Percentiles rank a stretch among this genome's conserved stretches.
Evolutionary conservation across 2,329 filamentous ascomycete genomes (phyloP).

Genomic region (Botryotinia globosa): DNA sequence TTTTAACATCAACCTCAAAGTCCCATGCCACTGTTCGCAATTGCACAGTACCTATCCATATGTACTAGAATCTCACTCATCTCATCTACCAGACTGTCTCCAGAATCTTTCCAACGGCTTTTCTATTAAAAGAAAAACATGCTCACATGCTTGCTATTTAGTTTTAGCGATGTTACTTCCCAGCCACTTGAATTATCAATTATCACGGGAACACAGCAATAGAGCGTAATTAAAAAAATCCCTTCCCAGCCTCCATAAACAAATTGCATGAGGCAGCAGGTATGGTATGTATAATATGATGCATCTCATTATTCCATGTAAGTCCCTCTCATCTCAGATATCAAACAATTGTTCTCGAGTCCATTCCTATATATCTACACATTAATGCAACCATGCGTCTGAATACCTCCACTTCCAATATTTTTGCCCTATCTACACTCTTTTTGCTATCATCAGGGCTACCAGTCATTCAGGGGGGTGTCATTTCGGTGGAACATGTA

Average conservation of each 20-base stretch:
- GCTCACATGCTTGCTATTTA: background rate
- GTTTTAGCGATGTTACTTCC: conserved; percentile 17
- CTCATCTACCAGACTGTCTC: background rate
- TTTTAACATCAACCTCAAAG: background rate
- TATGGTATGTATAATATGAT: conserved; percentile 33
- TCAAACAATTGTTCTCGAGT: conserved; percentile 6
- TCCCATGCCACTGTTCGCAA: background rate
- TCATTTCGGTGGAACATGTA: conserved; percentile 21
- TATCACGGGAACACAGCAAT: conserved; percentile 23
- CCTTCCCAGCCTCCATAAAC: conserved; percentile 31
- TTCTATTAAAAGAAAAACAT: background rate
- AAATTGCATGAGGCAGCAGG: conserved; percentile 22
- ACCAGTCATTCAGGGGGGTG: conserved; percentile 28
- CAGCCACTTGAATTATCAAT: conserved; percentile 24
- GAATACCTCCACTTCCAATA: conserved; percentile 27
- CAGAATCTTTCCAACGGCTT: background rate
- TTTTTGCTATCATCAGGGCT: conserved; percentile 30
- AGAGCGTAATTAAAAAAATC: conserved; percentile 1
- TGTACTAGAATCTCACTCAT: background rate
- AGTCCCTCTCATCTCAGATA: conserved; percentile 19
- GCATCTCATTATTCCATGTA: conserved; percentile 22
- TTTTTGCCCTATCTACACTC: conserved; percentile 34
- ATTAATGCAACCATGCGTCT: conserved; percentile 31
- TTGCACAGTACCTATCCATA: background rate
- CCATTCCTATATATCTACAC: background rate